phyloP scores from a whole-genome alignment of 2,329 filamentous ascomycete species.

The Cytospora piceae region DNA sequence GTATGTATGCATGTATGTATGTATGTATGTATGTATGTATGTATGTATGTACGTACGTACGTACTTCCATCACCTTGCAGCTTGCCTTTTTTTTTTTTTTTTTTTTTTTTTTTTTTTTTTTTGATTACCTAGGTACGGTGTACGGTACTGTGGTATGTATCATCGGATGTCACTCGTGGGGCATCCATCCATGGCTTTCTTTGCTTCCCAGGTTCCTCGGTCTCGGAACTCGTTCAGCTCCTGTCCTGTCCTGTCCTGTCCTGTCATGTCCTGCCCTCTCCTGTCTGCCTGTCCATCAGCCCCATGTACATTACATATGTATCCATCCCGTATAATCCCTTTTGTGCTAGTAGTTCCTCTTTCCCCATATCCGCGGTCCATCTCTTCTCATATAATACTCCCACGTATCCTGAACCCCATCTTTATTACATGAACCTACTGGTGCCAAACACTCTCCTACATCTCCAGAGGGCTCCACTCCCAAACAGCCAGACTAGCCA shows the following conservation, averaged over 20 bases:
- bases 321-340: conserved; percentile 6
- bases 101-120: too few species aligned
- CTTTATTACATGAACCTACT: conserved; percentile 12
- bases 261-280: too few species aligned
- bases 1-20: too few species aligned
- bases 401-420: conserved; percentile 20
- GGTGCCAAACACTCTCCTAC: conserved; percentile 5
- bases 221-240: conserved; percentile 12
- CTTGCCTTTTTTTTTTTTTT: neutral
- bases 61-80: conserved; percentile 17
- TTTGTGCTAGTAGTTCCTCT: conserved; percentile 6
- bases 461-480: conserved; percentile 18
- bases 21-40: too few species aligned
- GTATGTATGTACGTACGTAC: too few species aligned
- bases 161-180: neutral
- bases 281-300: too few species aligned
- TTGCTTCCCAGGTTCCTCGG: neutral
- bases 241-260: neutral
- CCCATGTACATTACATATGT: too few species aligned
- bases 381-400: conserved; percentile 21
- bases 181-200: neutral
- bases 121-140: too few species aligned
- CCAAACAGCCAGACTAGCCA: conserved; percentile 2
- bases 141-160: neutral
- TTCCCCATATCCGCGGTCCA: conserved; percentile 15